Conservation (phyloP, 192 early-diverging fungal species). For the Umbelopsis ramanniana region DNA sequence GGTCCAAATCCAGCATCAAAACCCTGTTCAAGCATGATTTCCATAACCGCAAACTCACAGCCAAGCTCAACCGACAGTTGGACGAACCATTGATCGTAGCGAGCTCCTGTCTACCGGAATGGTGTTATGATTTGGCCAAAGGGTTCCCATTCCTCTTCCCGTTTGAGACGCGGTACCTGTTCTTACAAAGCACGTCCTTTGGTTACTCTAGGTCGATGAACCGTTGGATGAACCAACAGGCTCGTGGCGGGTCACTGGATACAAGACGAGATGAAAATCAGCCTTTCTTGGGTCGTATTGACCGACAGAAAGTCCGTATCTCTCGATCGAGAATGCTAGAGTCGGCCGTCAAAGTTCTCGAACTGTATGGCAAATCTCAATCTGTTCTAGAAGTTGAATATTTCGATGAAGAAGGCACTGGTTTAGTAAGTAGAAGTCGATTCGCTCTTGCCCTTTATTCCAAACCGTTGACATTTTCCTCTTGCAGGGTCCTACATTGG, state of each 20-base stretch:
- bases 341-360: conserved; percentile 85
- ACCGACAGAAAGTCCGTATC: conserved; percentile 91
- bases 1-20: conserved; percentile 24
- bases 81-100: conserved; percentile 91
- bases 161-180: conserved; percentile 79
- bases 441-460: too few relatives aligned
- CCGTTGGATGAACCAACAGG: conserved; percentile 56
- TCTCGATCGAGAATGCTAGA: conserved; percentile 77
- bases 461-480: background rate
- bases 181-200: conserved; percentile 84
- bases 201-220: conserved; percentile 83
- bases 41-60: conserved; percentile 79
- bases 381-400: conserved; percentile 92
- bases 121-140: conserved; percentile 68
- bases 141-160: conserved; percentile 81
- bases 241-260: conserved; percentile 31
- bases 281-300: conserved; percentile 68
- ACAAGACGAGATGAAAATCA: conserved; percentile 41
- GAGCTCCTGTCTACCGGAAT: conserved; percentile 75
- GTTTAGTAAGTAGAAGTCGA: conserved; percentile 58
- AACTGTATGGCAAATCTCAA: conserved; percentile 72
- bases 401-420: conserved; percentile 91
- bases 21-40: conserved; percentile 53
- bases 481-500: conserved; percentile 78
- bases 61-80: conserved; percentile 86